Percentiles rank a stretch among this genome's conserved stretches.
These are phyloP conservation scores for Coffea canephora DNA, from an alignment of 257 asterid genomes.

Conservation along the genomic window DNA sequence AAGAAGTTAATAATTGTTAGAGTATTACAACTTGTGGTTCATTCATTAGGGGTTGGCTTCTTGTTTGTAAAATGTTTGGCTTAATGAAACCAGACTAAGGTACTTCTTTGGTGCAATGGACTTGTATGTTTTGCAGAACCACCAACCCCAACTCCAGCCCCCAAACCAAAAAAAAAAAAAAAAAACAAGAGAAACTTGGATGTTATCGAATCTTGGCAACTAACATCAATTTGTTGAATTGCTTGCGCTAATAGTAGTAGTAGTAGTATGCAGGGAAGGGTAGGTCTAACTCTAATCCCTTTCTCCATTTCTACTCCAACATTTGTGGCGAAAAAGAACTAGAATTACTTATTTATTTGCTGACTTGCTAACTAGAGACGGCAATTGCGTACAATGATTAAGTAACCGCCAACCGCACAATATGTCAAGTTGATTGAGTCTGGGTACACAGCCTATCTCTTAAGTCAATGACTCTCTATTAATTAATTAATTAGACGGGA, in stretches of 20 bases:
- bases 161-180: too few relatives aligned
- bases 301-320: background rate
- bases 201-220: background rate
- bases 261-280: background rate
- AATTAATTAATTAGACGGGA: too few relatives aligned
- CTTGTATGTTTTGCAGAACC: background rate
- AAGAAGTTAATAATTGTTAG: too few relatives aligned
- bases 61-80: background rate
- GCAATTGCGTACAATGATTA: too few relatives aligned
- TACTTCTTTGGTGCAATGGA: background rate
- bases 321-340: background rate
- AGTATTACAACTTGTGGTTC: background rate
- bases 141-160: too few relatives aligned
- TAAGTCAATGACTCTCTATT: too few relatives aligned
- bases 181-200: too few relatives aligned
- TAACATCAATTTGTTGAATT: background rate
- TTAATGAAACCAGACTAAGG: background rate
- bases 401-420: too few relatives aligned
- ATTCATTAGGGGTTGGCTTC: background rate
- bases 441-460: too few relatives aligned
- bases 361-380: too few relatives aligned
- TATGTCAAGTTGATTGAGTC: too few relatives aligned
- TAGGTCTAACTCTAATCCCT: background rate
- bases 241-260: too few relatives aligned
- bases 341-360: background rate